These are phyloP conservation scores for Colletotrichum sp. DNA, from an alignment of 2,329 filamentous ascomycete genomes.

Conservation along the genomic window DNA sequence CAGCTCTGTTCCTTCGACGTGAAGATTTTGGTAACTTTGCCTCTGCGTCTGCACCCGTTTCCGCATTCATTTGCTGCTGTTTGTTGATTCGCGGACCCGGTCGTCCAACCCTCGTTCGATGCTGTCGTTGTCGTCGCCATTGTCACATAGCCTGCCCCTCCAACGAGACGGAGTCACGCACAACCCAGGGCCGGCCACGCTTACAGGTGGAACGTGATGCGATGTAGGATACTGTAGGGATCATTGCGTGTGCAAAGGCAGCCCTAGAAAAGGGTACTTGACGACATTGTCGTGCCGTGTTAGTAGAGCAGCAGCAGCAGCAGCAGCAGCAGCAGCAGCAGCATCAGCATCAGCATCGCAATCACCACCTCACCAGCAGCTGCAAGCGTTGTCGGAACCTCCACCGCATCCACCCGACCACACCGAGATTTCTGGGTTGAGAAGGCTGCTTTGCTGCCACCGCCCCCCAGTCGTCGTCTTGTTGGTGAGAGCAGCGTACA, in stretches of 20 bases:
- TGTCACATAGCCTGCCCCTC: not conserved
- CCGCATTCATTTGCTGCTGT: not conserved
- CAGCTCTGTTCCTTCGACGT: not conserved
- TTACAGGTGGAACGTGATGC: not conserved
- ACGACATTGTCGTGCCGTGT: not conserved
- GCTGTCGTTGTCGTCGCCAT: not conserved
- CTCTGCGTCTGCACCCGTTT: not conserved
- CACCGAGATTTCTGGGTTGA: not conserved
- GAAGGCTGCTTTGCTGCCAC: not conserved
- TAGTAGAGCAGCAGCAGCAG: not conserved
- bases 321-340: too few relatives aligned
- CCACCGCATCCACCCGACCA: not conserved
- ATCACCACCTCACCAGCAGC: not conserved
- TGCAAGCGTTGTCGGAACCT: not conserved
- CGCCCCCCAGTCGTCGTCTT: not conserved
- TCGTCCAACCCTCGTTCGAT: not conserved
- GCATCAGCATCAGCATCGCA: not conserved
- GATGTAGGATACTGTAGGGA: not conserved
- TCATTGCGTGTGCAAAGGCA: not conserved
- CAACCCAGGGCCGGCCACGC: not conserved
- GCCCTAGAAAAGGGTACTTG: not conserved
- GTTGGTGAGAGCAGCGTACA: not conserved
- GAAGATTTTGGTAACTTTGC: not conserved
- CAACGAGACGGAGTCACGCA: constrained; percentile 5
- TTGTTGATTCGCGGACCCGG: not conserved